A percentile compares a stretch with the other conserved stretches of the same genome.
phyloP scores from a whole-genome alignment of 1,284 basidiomycete genomes.

The Tranzscheliella williamsii region DNA sequence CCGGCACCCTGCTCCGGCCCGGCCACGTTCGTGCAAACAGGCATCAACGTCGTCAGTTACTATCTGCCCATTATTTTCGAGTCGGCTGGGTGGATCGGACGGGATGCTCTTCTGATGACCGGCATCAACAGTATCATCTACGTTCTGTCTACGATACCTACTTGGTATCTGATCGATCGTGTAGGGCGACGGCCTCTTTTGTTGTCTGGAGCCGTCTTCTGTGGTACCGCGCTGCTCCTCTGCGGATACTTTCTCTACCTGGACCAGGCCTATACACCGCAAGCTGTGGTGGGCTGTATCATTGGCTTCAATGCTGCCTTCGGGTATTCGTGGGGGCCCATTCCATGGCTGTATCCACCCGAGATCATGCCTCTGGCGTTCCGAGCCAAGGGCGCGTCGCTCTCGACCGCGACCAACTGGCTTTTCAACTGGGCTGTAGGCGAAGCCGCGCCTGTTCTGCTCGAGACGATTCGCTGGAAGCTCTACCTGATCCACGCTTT shows the following conservation, averaged over 20 bases:
- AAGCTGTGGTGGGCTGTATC: conserved; percentile 84
- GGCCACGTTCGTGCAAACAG: too few relatives aligned
- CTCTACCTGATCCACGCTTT: conserved; percentile 95
- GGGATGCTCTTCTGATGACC: conserved; percentile 94
- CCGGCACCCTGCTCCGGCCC: too few relatives aligned
- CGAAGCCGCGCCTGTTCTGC: conserved; percentile 82
- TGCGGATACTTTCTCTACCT: conserved; percentile 93
- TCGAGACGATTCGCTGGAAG: conserved; percentile 87
- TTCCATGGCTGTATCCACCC: conserved; percentile 76
- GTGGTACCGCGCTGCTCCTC: conserved; percentile 75
- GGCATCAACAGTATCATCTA: conserved; percentile 75
- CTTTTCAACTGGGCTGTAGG: conserved; percentile 79
- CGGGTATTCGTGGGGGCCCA: conserved; percentile 71
- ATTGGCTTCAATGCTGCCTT: conserved; percentile 93
- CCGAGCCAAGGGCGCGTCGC: conserved; percentile 75
- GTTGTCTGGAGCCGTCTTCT: conserved; percentile 79
- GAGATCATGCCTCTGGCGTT: conserved; percentile 70
- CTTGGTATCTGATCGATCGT: conserved; percentile 92
- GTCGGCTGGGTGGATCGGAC: conserved; percentile 94
- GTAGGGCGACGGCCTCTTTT: conserved; percentile 89
- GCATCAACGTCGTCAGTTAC: conserved; percentile 77
- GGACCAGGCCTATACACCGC: conserved; percentile 70
- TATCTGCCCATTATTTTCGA: conserved; percentile 68
- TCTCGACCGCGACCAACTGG: conserved; percentile 62
- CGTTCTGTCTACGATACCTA: conserved; percentile 64